Evolutionary conservation across 1,284 basidiomycete species (phyloP).

Genomic region (Cutaneotrichosporon cavernicola): DNA sequence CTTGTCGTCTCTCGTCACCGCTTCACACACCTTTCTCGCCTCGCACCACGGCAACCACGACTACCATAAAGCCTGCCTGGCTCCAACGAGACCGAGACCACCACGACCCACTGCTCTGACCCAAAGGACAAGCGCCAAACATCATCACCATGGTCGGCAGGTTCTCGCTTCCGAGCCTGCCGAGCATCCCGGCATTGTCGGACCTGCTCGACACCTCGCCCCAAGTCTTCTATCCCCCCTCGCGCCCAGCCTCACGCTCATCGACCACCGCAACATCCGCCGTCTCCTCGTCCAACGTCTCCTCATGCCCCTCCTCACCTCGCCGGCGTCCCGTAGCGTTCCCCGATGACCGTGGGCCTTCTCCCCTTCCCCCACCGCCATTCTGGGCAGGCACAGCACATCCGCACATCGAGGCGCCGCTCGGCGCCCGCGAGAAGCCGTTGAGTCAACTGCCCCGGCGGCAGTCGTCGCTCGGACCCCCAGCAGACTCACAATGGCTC

Average conservation of each 20-base stretch:
- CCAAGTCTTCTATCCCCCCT: constrained; percentile 22
- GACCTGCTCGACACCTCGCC: constrained; percentile 21
- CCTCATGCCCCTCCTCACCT: constrained; percentile 21
- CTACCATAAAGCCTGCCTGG: background rate
- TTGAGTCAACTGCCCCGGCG: constrained; percentile 8
- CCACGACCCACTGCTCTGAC: background rate
- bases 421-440: constrained; percentile 7
- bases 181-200: constrained; percentile 14
- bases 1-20: background rate
- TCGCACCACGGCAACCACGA: background rate
- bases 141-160: constrained; percentile 17
- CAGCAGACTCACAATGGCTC: background rate
- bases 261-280: background rate
- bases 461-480: background rate
- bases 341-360: background rate
- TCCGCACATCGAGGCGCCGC: constrained; percentile 18
- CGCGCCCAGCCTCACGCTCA: constrained; percentile 15
- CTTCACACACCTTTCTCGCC: background rate
- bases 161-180: constrained; percentile 24
- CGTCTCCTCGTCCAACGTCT: background rate
- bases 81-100: background rate
- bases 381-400: constrained; percentile 11
- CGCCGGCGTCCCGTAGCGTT: background rate
- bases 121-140: background rate
- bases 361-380: constrained; percentile 14